Conservation (phyloP, 768 basidiomycete species). For the Brasilioporus rufonigricans region DNA sequence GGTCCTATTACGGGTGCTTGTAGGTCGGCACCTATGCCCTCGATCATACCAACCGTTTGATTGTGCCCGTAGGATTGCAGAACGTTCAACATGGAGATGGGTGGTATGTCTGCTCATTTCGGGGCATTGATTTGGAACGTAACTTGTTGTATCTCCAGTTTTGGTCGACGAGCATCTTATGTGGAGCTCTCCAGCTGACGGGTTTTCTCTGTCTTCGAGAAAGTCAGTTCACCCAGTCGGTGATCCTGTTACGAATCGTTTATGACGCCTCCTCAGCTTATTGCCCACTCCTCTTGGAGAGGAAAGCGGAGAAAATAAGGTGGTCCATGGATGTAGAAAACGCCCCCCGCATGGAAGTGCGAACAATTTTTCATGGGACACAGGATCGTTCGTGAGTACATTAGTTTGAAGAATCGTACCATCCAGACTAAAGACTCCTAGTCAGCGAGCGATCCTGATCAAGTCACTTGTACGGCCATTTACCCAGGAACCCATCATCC, state of each 20-base stretch:
- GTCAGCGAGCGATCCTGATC: constrained; percentile 51
- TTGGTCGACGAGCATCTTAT: constrained; percentile 63
- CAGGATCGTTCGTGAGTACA: constrained; percentile 43
- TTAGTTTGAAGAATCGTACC: neutral
- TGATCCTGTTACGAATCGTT: neutral
- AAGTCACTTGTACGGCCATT: constrained; percentile 67
- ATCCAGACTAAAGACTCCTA: constrained; percentile 19
- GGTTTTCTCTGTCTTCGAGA: constrained; percentile 62
- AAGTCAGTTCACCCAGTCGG: constrained; percentile 40
- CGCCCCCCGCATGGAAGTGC: constrained; percentile 34
- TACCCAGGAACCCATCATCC: constrained; percentile 60
- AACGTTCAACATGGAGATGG: constrained; percentile 66
- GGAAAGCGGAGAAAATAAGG: constrained; percentile 49
- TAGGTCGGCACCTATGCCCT: constrained; percentile 16
- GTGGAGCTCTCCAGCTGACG: constrained; percentile 49
- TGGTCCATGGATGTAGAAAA: constrained; percentile 50
- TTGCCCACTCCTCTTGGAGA: constrained; percentile 37
- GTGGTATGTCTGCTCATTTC: constrained; percentile 42
- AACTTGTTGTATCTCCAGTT: constrained; percentile 38
- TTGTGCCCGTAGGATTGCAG: constrained; percentile 41
- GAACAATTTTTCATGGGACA: constrained; percentile 45
- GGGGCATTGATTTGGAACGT: neutral
- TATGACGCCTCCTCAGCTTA: constrained; percentile 16
- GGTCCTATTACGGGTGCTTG: constrained; percentile 66
- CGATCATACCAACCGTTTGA: neutral